phyloP scores from a whole-genome alignment of 1,284 basidiomycete species.

The Pseudozyma pruni region DNA sequence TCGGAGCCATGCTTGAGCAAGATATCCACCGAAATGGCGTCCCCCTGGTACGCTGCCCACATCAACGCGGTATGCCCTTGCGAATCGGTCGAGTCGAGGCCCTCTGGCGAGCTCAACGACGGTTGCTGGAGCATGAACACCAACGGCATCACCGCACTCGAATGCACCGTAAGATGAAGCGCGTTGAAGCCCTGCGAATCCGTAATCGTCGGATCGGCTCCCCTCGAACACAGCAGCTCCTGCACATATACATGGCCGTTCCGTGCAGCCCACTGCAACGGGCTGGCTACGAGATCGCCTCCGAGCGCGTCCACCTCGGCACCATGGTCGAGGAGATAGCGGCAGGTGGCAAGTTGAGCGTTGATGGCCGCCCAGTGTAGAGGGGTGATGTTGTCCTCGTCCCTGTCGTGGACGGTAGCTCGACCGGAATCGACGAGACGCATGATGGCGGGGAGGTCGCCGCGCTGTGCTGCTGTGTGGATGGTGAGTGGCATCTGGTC shows the following conservation, averaged over 20 bases:
- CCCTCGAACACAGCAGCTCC: constrained; percentile 85
- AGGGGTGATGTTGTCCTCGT: constrained; percentile 90
- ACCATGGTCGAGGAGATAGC: constrained; percentile 81
- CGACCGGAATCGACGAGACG: constrained; percentile 79
- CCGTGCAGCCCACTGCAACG: constrained; percentile 95
- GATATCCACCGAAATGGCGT: constrained; percentile 91
- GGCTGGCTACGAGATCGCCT: constrained; percentile 93
- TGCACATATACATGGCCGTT: constrained; percentile 95
- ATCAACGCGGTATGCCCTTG: constrained; percentile 95
- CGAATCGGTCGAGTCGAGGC: constrained; percentile 72
- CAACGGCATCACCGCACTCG: constrained; percentile 90
- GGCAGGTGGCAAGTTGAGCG: constrained; percentile 73
- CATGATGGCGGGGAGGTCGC: constrained; percentile 78
- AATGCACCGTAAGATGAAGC: constrained; percentile 93
- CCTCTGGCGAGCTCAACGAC: constrained; percentile 69
- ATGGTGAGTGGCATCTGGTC: constrained; percentile 71
- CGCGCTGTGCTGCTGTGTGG: constrained; percentile 86
- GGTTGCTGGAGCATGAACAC: constrained; percentile 85
- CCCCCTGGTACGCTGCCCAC: constrained; percentile 99
- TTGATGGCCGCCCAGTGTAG: constrained; percentile 98
- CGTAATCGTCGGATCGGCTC: constrained; percentile 88
- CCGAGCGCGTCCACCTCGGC: constrained; percentile 93
- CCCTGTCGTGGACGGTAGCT: constrained; percentile 81
- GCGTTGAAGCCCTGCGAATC: constrained; percentile 98
- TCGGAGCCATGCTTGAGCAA: constrained; percentile 88